A percentile compares a stretch with the other conserved stretches of the same genome.
Conservation (phyloP, 1,284 basidiomycete genomes). For the Ceratobasidium sp. region DNA sequence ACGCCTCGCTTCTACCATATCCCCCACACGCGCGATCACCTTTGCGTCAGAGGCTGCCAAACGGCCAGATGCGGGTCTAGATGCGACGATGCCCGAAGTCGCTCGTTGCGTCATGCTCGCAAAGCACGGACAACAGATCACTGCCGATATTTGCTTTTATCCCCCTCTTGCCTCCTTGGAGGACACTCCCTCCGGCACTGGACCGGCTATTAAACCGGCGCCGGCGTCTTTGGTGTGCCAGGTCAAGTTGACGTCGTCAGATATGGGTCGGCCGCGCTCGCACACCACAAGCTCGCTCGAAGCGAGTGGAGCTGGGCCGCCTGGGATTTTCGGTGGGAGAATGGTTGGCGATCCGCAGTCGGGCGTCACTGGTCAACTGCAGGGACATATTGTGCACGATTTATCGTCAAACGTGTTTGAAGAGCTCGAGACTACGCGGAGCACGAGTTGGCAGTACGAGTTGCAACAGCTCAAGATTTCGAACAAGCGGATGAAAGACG, state of each 20-base stretch:
- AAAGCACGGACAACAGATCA: slow-evolving; percentile 52
- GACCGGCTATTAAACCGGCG: slow-evolving; percentile 47
- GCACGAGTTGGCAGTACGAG: slow-evolving; percentile 92
- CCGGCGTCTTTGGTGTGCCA: slow-evolving; percentile 50
- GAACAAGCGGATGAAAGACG: slow-evolving; percentile 79
- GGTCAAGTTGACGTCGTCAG: slow-evolving; percentile 29
- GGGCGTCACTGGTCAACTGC: slow-evolving; percentile 50
- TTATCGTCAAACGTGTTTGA: slow-evolving; percentile 71
- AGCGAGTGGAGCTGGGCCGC: slow-evolving; percentile 3
- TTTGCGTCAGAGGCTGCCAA: slow-evolving; percentile 26
- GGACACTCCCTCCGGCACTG: slow-evolving; percentile 51
- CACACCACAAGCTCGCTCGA: slow-evolving; percentile 21
- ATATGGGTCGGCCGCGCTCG: slow-evolving; percentile 34
- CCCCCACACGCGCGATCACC: slow-evolving; percentile 51
- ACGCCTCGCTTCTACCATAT: slow-evolving; percentile 51
- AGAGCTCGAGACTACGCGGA: slow-evolving; percentile 75
- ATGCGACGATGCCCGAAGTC: slow-evolving; percentile 38
- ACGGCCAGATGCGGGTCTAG: slow-evolving; percentile 14
- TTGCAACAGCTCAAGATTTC: slow-evolving; percentile 84
- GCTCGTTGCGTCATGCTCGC: slow-evolving; percentile 29
- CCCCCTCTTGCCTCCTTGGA: slow-evolving; percentile 55
- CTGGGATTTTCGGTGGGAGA: slow-evolving; percentile 10
- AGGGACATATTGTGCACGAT: slow-evolving; percentile 54
- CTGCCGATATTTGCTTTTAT: slow-evolving; percentile 55
- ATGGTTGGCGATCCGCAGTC: slow-evolving; percentile 51